phyloP scores from a whole-genome alignment of 2,329 filamentous ascomycete species.

The Ascosphaera apis region DNA sequence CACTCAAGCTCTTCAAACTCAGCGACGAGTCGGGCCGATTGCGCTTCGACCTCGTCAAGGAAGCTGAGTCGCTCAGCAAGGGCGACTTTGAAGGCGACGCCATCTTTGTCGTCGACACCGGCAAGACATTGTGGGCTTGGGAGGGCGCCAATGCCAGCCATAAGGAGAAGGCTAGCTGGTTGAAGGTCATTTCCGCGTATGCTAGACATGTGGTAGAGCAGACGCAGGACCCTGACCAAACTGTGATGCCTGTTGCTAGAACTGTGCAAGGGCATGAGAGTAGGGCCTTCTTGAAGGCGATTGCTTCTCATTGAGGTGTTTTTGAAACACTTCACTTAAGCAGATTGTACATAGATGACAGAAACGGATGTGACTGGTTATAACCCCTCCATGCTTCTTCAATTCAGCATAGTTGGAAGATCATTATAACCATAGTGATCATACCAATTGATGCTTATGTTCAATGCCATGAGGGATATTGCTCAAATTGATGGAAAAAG shows the following conservation, averaged over 20 bases:
- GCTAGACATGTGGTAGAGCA: background rate
- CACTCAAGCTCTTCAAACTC: constrained; percentile 34
- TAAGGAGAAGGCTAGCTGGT: constrained; percentile 26
- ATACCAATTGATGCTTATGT: too few species aligned
- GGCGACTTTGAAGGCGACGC: constrained; percentile 34
- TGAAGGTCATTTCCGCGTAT: background rate
- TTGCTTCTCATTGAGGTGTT: background rate
- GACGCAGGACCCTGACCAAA: background rate
- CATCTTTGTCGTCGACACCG: constrained; percentile 38
- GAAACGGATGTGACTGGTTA: too few species aligned
- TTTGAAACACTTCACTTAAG: too few species aligned
- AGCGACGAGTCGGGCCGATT: constrained; percentile 37
- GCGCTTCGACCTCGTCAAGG: constrained; percentile 34
- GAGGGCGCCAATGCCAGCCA: constrained; percentile 35
- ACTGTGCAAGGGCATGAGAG: background rate
- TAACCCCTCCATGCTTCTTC: too few species aligned
- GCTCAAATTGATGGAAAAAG: too few species aligned
- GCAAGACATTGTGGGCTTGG: constrained; percentile 41
- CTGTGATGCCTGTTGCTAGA: background rate
- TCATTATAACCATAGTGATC: too few species aligned
- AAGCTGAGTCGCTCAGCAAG: constrained; percentile 23
- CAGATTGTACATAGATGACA: background rate
- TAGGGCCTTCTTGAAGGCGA: background rate
- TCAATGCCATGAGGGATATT: too few species aligned
- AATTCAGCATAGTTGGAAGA: too few species aligned